Evolutionary conservation across 192 early-diverging fungal genomes (phyloP).

Genomic region (Backusella westeae): DNA sequence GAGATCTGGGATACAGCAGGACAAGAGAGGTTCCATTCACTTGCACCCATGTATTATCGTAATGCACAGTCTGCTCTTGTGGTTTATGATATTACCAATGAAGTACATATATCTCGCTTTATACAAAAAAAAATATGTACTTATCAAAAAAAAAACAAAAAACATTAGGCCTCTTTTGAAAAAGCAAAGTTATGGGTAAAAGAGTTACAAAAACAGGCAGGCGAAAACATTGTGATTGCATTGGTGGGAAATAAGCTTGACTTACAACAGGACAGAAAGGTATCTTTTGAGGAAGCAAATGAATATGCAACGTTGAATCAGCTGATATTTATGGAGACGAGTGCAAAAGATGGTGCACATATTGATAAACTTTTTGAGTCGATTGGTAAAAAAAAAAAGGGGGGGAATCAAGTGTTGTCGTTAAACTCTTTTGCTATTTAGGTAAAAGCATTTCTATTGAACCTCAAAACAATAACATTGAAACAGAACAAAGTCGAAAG

Average conservation of each 20-base stretch:
- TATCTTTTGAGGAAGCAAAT: conserved; percentile 47
- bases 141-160: background rate
- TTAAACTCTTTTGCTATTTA: background rate
- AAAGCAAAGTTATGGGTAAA: conserved; percentile 98
- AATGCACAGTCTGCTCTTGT: conserved; percentile 97
- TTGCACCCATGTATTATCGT: conserved; percentile 97
- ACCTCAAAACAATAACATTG: background rate
- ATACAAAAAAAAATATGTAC: background rate
- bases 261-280: conserved; percentile 49
- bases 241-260: conserved; percentile 98
- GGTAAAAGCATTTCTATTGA: background rate
- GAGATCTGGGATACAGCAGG: conserved; percentile 93
- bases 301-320: conserved; percentile 63
- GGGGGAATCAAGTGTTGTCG: background rate
- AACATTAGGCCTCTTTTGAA: conserved; percentile 71
- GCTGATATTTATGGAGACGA: conserved; percentile 90
- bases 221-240: conserved; percentile 96
- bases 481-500: background rate
- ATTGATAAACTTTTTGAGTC: conserved; percentile 92
- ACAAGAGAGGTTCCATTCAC: conserved; percentile 92
- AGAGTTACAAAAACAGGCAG: conserved; percentile 97
- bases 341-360: conserved; percentile 86
- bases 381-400: conserved; percentile 44
- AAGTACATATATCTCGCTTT: conserved; percentile 37
- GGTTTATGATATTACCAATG: conserved; percentile 92